Conservation (phyloP, 2,329 filamentous ascomycete species). For the Monosporascus sp. region DNA sequence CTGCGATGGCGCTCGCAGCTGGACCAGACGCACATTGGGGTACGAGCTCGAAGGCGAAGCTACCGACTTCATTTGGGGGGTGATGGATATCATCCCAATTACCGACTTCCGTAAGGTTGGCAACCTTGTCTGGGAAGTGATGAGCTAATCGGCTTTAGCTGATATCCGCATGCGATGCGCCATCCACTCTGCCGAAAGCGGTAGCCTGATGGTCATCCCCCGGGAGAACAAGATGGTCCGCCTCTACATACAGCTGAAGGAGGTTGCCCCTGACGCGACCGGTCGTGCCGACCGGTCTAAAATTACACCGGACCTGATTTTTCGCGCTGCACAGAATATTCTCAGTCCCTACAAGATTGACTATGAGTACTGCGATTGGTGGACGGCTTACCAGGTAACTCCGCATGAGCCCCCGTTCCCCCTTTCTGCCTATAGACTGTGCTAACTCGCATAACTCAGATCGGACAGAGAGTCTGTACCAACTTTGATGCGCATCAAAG, state of each 20-base stretch:
- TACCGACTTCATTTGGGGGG: slow-evolving; percentile 43
- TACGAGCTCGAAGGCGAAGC: slow-evolving; percentile 48
- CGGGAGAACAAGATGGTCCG: slow-evolving; percentile 54
- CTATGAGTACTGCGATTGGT: slow-evolving; percentile 61
- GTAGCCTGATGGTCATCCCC: slow-evolving; percentile 54
- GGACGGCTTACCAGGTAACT: slow-evolving; percentile 58
- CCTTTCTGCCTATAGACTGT: not conserved
- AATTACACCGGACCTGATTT: slow-evolving; percentile 41
- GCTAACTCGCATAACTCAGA: slow-evolving; percentile 43
- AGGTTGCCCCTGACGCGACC: slow-evolving; percentile 40
- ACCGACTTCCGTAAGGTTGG: slow-evolving; percentile 38
- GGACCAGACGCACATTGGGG: slow-evolving; percentile 15
- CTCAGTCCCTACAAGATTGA: slow-evolving; percentile 57
- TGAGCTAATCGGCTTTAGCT: slow-evolving; percentile 18
- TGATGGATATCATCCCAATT: slow-evolving; percentile 29
- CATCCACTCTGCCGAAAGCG: slow-evolving; percentile 44
- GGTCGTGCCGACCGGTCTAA: slow-evolving; percentile 37
- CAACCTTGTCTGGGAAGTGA: not conserved
- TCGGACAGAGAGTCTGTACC: slow-evolving; percentile 39
- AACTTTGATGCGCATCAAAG: not conserved
- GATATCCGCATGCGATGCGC: slow-evolving; percentile 49
- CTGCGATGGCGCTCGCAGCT: slow-evolving; percentile 20
- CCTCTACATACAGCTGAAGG: slow-evolving; percentile 51
- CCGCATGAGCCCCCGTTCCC: not conserved
- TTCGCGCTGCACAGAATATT: slow-evolving; percentile 52